These are phyloP conservation scores for Pseudogymnoascus sp. DNA, from an alignment of 2,329 filamentous ascomycete genomes.

Conservation along the genomic window DNA sequence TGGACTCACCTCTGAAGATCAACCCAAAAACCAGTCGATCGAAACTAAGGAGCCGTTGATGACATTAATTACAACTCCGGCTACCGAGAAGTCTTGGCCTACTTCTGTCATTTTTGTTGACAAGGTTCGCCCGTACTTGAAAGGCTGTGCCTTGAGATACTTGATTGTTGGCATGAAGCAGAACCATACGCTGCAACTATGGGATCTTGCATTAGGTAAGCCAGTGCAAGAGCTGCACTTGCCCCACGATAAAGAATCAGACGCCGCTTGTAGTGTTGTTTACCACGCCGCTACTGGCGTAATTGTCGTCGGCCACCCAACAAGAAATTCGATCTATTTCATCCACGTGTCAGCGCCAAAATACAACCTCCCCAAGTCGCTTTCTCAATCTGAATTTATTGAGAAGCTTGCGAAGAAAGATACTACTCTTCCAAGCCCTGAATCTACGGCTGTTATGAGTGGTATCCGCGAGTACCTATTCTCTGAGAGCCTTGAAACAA, in stretches of 20 bases:
- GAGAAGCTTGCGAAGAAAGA: slow-evolving; percentile 68
- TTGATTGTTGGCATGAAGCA: slow-evolving; percentile 98
- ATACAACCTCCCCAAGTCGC: slow-evolving; percentile 68
- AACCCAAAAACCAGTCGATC: slow-evolving; percentile 46
- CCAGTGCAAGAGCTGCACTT: slow-evolving; percentile 96
- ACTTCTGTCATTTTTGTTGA: slow-evolving; percentile 94
- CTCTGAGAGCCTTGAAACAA: slow-evolving; percentile 30
- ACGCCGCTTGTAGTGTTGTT: slow-evolving; percentile 94
- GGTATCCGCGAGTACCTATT: slow-evolving; percentile 94
- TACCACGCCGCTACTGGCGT: slow-evolving; percentile 91
- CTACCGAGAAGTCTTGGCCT: slow-evolving; percentile 90
- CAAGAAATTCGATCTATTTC: slow-evolving; percentile 95
- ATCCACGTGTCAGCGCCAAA: slow-evolving; percentile 89
- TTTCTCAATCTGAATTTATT: slow-evolving; percentile 85
- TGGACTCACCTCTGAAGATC: slow-evolving; percentile 50
- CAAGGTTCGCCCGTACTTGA: slow-evolving; percentile 88
- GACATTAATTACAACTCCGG: slow-evolving; percentile 77
- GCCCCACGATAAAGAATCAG: slow-evolving; percentile 90
- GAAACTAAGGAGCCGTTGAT: slow-evolving; percentile 82
- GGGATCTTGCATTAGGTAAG: slow-evolving; percentile 92
- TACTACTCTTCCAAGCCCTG: slow-evolving; percentile 67
- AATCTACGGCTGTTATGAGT: slow-evolving; percentile 95
- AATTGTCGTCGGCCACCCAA: slow-evolving; percentile 91
- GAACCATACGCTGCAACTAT: slow-evolving; percentile 95
- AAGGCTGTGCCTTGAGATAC: slow-evolving; percentile 83